Evolutionary conservation across 1,284 basidiomycete genomes (phyloP), one percentile per base, ranked within the genome.

Genomic region (Ganoderma boninense): DNA sequence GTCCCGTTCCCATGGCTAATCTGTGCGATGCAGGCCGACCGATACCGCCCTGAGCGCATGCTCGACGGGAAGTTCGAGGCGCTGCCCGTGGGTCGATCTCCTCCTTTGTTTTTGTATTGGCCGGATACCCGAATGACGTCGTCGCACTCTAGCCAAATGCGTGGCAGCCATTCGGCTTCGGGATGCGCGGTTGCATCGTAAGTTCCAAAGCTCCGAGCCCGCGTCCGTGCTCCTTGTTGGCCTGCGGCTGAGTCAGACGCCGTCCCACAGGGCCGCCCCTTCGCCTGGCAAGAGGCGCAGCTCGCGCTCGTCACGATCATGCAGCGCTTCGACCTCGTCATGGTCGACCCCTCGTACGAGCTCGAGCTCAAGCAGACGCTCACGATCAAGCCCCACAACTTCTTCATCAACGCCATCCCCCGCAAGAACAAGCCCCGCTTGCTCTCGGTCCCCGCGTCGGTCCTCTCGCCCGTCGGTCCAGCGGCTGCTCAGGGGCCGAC

Each of bases 211-310:
- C n/a, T n/a, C n/a, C n/a, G n/a, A n/a, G n/a, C n/a, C n/a, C n/a
- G n/a, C 2, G 7, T 6, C 0, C 4, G 2, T 0, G 2, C 6
- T 44, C 23, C 11, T 26, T n/a, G n/a, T 10, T 67, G 6, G 60
- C 13, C 3, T 13, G 7, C 26, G n/a, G 60, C 60, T 29, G 4
- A 61, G 18, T n/a, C n/a, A n/a, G 3, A 13, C 23, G 18, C 35
- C 13, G 0, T n/a, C 7, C 4, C 0, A 11, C 40, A 62, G 60
- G 82, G 85, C 13, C 80, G 86, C 5, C 80, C 85, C 0, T 86
- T 88, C 56, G 85, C 86, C 0, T 84, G 85, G 83, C 87, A 88
- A 74, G 87, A 88, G 77, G 83, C 83, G 2, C 75, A 79, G 62
- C 78, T 87, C 23, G 81, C 83, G 8, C 74, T 88, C 23, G 81